phyloP scores from a whole-genome alignment of 2,329 filamentous ascomycete genomes.

The Neonectria magnoliae region DNA sequence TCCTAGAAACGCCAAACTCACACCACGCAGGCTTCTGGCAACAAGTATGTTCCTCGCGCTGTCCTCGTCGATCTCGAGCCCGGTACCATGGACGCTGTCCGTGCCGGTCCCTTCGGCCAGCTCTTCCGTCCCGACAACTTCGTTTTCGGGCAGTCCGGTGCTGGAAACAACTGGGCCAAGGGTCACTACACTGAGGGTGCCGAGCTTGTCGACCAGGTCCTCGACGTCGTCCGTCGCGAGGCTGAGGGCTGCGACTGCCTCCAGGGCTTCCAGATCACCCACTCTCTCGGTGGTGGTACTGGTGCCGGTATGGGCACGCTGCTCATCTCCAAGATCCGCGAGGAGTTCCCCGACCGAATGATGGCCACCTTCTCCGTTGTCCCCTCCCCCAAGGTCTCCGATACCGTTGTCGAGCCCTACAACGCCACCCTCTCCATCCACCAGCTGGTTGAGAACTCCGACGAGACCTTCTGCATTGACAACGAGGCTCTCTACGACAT shows the following conservation, averaged over 20 bases:
- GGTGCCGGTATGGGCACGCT: slow-evolving; percentile 99
- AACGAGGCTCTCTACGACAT: slow-evolving; percentile 99
- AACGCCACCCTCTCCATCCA: slow-evolving; percentile 99
- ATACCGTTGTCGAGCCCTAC: slow-evolving; percentile 99
- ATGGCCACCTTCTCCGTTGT: slow-evolving; percentile 99
- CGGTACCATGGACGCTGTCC: slow-evolving; percentile 99
- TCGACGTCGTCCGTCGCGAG: slow-evolving; percentile 98
- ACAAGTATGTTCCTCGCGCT: slow-evolving; percentile 99
- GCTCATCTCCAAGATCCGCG: slow-evolving; percentile 99
- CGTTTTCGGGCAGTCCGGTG: slow-evolving; percentile 98
- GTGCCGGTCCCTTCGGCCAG: slow-evolving; percentile 96
- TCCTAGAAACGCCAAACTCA: slow-evolving; percentile 20
- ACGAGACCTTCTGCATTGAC: slow-evolving; percentile 99
- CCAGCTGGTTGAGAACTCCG: slow-evolving; percentile 99
- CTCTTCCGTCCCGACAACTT: slow-evolving; percentile 99
- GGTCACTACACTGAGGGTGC: slow-evolving; percentile 99
- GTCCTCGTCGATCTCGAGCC: slow-evolving; percentile 99
- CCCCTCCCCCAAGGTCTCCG: slow-evolving; percentile 98
- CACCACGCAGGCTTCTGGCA: slow-evolving; percentile 79
- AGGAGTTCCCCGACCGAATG: slow-evolving; percentile 99
- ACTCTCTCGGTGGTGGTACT: slow-evolving; percentile 99
- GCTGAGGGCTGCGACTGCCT: slow-evolving; percentile 99
- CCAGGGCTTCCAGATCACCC: slow-evolving; percentile 99
- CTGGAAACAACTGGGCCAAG: slow-evolving; percentile 99
- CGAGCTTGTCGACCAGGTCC: slow-evolving; percentile 96